phyloP scores from a whole-genome alignment of 1,284 basidiomycete species.

The Cryptococcus jaspeensis region DNA sequence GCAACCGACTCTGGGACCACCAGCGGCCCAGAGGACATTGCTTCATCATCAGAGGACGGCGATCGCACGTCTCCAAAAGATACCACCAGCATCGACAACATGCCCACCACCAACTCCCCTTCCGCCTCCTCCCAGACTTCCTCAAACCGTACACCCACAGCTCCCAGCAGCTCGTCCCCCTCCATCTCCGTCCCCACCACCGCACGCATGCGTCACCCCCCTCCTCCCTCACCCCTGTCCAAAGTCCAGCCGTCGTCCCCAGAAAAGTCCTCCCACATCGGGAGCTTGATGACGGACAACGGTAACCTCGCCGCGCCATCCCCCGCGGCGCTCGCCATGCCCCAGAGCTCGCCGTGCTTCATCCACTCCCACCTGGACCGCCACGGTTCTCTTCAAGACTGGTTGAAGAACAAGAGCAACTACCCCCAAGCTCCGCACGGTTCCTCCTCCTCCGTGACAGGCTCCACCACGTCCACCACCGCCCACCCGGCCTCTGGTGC shows the following conservation, averaged over 20 bases:
- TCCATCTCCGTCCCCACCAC: slow-evolving; percentile 18
- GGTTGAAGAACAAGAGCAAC: slow-evolving; percentile 31
- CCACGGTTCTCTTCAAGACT: slow-evolving; percentile 48
- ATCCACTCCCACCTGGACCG: slow-evolving; percentile 53
- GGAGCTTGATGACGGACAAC: neutral
- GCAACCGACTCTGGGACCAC: neutral
- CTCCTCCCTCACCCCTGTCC: slow-evolving; percentile 36
- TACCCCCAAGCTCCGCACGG: neutral
- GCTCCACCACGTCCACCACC: neutral
- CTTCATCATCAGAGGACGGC: no score
- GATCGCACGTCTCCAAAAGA: slow-evolving; percentile 2
- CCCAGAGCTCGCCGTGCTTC: slow-evolving; percentile 46
- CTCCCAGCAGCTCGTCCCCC: slow-evolving; percentile 1
- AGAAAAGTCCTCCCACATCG: slow-evolving; percentile 1
- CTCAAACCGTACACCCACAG: slow-evolving; percentile 4
- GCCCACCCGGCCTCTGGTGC: no score
- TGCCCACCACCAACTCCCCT: slow-evolving; percentile 9
- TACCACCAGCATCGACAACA: neutral
- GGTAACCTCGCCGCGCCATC: slow-evolving; percentile 4
- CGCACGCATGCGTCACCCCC: slow-evolving; percentile 29
- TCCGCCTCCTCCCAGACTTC: neutral
- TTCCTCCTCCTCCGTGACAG: no score
- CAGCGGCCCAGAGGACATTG: no score
- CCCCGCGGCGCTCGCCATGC: slow-evolving; percentile 1
- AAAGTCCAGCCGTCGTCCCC: slow-evolving; percentile 21